Conservation (phyloP, 495 filamentous ascomycete species). For the Lichenothelia convexa region DNA sequence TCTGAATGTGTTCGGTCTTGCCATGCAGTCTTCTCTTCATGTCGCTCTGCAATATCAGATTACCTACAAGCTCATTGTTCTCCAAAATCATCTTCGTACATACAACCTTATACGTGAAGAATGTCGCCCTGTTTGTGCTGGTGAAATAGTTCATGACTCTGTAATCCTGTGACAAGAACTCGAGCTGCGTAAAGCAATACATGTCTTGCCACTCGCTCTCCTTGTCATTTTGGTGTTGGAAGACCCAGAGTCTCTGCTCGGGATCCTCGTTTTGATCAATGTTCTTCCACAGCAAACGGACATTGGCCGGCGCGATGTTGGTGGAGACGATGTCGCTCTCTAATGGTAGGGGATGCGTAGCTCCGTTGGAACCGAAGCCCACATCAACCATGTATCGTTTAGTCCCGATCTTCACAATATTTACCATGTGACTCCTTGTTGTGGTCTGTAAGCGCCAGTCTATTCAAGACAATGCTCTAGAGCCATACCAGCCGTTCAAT, state of each 20-base stretch:
- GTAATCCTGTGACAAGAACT: constrained; percentile 44
- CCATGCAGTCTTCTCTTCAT: constrained; percentile 43
- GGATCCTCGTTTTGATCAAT: constrained; percentile 28
- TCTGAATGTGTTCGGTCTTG: constrained; percentile 13
- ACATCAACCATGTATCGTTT: constrained; percentile 46
- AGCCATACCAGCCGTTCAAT: constrained; percentile 17
- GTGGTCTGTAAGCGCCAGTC: background rate
- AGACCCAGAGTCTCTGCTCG: constrained; percentile 39
- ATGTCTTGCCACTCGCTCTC: constrained; percentile 32
- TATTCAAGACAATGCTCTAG: background rate
- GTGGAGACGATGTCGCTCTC: constrained; percentile 19
- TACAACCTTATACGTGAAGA: constrained; percentile 32
- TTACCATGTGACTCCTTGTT: constrained; percentile 51
- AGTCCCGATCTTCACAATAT: constrained; percentile 38
- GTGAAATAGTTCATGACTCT: constrained; percentile 44
- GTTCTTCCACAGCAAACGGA: constrained; percentile 28
- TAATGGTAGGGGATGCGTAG: constrained; percentile 35
- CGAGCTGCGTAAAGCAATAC: constrained; percentile 42
- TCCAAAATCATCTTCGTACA: constrained; percentile 38
- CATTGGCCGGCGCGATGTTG: constrained; percentile 31
- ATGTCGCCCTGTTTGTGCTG: constrained; percentile 25
- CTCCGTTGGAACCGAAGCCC: constrained; percentile 48
- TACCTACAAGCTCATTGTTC: constrained; percentile 31
- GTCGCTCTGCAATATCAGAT: constrained; percentile 36
- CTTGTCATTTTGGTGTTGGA: constrained; percentile 33